Evolutionary conservation across 345 rosid species (phyloP), one percentile per base, ranked within the genome.

Genomic region (Trapa incisa): DNA sequence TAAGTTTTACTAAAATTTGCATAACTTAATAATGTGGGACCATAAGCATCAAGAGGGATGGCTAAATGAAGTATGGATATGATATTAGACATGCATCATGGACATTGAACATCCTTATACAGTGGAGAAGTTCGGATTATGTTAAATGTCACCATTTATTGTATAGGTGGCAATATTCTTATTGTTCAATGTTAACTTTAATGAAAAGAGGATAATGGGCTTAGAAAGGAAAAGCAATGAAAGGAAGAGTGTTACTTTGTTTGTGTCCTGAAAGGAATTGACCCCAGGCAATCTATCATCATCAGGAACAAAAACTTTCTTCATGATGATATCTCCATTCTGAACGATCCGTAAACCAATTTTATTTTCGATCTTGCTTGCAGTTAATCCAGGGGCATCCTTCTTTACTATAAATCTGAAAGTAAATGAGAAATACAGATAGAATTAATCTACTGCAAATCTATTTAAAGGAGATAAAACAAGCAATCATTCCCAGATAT

Each of bases 281-380:
- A 94, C 80, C 48, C 97, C 97, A 45, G 96, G 87, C 67, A 94
- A 74, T 71, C 88, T 80, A 69, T 94, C 97, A 78, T 85, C 96
- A 68, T 89, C 96, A 33, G 96, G 90, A 66, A 91, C 88, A 74
- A 91, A 91, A 73, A 91, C 96, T 67, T 78, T 81, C 73, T 82
- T 79, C 74, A 94, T 65, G 68, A 85, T 68, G 67, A 94, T 89
- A 80, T 94, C 99, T 73, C 96, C 99, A 80, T 94, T 94, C 77
- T 94, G 97, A 71, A 94, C 99, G 3, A 89, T 94, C 37, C 97
- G 85, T 62, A 94, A 76, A 35, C 96, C 99, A 72, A 94, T 94
- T 84, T 94, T 94, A 69, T 94, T 91, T 61, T 80, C 85, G 16
- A 94, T 94, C 81, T 94, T 94, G 41, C 90, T 91, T 67, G 71